A percentile compares a stretch with the other conserved stretches of the same genome.
phyloP scores from a whole-genome alignment of 495 filamentous ascomycete species.

The Penicillium coprophilum region DNA sequence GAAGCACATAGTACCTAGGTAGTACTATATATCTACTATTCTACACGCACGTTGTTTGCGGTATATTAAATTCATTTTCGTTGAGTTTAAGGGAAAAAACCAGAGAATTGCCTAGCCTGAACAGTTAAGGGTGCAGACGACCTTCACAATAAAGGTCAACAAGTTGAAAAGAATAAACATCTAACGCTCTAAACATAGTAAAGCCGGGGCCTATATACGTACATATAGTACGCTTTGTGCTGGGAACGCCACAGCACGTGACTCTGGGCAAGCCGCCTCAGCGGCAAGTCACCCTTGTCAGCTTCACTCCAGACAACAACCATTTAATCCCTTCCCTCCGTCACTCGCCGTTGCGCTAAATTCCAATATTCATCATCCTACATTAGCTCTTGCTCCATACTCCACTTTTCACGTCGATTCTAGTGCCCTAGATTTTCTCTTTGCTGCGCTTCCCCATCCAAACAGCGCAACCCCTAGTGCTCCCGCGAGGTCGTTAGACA shows the following conservation, averaged over 20 bases:
- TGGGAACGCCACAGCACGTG: slow-evolving; percentile 32
- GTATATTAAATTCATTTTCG: slow-evolving; percentile 14
- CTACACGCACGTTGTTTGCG: slow-evolving; percentile 5
- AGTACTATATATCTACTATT: not conserved
- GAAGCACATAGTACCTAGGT: not conserved
- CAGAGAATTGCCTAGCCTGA: not conserved
- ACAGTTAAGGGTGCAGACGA: not conserved
- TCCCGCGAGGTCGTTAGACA: slow-evolving; percentile 15
- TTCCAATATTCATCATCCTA: slow-evolving; percentile 9
- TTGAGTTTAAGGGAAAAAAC: not conserved
- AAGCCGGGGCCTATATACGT: no score
- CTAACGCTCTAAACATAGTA: not conserved
- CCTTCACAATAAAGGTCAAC: not conserved
- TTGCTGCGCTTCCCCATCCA: slow-evolving; percentile 11
- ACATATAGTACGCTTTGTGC: slow-evolving; percentile 3
- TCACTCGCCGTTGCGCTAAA: slow-evolving; percentile 13
- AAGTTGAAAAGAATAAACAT: not conserved
- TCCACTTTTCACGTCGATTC: not conserved
- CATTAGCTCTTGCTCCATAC: slow-evolving; percentile 2
- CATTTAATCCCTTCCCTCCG: slow-evolving; percentile 20
- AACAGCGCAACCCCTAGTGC: slow-evolving; percentile 28
- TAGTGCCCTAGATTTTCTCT: slow-evolving; percentile 3
- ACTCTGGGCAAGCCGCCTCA: slow-evolving; percentile 24
- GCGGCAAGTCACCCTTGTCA: slow-evolving; percentile 41
- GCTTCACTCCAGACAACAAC: slow-evolving; percentile 30